Percentiles rank a stretch among this genome's conserved stretches.
Evolutionary conservation across 176 grass and related monocot species (phyloP).

Genomic region (Olyra latifolia): DNA sequence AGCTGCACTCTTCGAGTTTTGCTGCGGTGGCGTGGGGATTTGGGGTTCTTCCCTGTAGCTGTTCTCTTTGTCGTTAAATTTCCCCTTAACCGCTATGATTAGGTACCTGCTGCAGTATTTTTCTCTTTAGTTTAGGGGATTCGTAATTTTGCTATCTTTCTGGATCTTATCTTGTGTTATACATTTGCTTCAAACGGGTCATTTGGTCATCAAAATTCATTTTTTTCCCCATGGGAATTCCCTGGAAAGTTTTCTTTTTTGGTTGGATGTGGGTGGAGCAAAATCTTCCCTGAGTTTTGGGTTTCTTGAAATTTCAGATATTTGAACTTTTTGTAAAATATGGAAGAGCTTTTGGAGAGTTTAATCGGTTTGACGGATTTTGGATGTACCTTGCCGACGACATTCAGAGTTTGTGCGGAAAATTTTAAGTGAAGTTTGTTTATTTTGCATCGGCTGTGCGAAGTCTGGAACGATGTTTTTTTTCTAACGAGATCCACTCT

Average conservation of each 20-base stretch:
- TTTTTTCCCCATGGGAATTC: background rate
- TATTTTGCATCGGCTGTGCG: background rate
- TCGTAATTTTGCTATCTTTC: background rate
- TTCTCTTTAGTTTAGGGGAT: background rate
- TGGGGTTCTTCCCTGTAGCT: background rate
- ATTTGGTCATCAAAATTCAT: background rate
- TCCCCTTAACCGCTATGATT: background rate
- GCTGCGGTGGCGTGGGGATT: background rate
- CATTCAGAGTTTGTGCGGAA: background rate
- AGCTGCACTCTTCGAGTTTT: background rate
- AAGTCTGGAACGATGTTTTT: conserved; percentile 2
- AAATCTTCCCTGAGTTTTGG: background rate
- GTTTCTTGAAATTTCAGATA: background rate
- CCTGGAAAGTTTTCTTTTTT: background rate
- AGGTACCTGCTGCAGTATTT: background rate
- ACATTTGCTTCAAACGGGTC: background rate
- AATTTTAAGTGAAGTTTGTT: background rate
- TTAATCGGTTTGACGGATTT: conserved; percentile 20
- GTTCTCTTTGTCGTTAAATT: background rate
- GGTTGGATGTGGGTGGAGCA: background rate
- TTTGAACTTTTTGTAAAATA: background rate
- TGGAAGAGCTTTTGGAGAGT: background rate
- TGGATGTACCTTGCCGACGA: background rate
- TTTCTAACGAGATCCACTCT: background rate
- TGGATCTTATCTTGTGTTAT: background rate